A percentile compares a stretch with the other conserved stretches of the same genome.
Conservation (phyloP, 1,284 basidiomycete genomes). For the Irpex lacteus region DNA sequence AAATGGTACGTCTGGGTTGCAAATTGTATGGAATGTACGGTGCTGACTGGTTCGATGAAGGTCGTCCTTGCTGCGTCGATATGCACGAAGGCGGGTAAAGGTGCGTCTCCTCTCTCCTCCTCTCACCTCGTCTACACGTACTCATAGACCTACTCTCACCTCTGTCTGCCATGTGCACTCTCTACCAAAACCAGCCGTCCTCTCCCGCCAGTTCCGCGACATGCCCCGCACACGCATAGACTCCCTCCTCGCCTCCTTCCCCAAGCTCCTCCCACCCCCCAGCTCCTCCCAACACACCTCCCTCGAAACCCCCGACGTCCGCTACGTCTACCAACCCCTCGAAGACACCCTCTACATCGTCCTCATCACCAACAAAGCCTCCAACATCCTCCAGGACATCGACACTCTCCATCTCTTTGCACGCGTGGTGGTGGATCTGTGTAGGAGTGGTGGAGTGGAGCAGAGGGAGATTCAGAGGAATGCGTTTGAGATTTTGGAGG, state of each 20-base stretch:
- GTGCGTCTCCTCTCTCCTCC: slow-evolving; percentile 34
- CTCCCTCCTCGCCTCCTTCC: slow-evolving; percentile 94
- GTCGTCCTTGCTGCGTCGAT: slow-evolving; percentile 92
- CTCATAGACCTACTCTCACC: background rate
- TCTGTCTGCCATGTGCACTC: background rate
- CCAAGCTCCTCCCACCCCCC: slow-evolving; percentile 89
- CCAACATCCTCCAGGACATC: slow-evolving; percentile 98
- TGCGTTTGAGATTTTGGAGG: slow-evolving; percentile 93
- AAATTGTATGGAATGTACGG: too few species aligned
- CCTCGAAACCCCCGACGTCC: slow-evolving; percentile 88
- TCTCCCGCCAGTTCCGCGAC: slow-evolving; percentile 95
- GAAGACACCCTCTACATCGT: slow-evolving; percentile 94
- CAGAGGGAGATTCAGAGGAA: slow-evolving; percentile 91
- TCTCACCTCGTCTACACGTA: too few species aligned
- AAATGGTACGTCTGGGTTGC: too few species aligned
- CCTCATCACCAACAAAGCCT: slow-evolving; percentile 97
- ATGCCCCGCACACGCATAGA: slow-evolving; percentile 93
- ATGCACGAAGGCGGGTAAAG: slow-evolving; percentile 92
- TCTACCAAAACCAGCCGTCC: slow-evolving; percentile 62
- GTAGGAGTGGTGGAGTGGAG: slow-evolving; percentile 65
- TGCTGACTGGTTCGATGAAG: too few species aligned
- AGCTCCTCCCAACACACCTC: slow-evolving; percentile 94
- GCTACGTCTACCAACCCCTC: slow-evolving; percentile 97
- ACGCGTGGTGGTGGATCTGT: slow-evolving; percentile 92
- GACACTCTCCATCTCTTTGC: slow-evolving; percentile 94